Evolutionary conservation across 2,329 filamentous ascomycete genomes (phyloP), one percentile per base, ranked within the genome.

Genomic region (Cryoendolithus antarcticus): DNA sequence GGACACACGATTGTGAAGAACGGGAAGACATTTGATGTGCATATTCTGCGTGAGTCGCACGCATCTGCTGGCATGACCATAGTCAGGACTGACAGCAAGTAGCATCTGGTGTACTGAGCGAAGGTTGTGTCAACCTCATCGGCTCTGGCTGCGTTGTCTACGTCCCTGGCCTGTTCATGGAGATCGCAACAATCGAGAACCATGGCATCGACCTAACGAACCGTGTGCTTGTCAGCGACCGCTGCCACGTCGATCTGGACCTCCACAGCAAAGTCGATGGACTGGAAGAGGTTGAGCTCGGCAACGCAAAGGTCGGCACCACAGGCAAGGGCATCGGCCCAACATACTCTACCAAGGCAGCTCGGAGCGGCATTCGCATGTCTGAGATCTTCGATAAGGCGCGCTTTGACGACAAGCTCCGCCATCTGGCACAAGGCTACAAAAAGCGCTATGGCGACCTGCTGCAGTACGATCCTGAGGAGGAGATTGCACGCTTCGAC

Each of bases 21-120:
- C 44, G 63, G 65, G 38, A 56, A 60, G 44, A 64, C 54, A 43
- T 72, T 66, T 55, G 71, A 70, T 60, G 73, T 75, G 47, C 74
- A 80, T 57, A 70, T 82, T 43, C 62, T 80, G 36, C 57, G 56
- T 56, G 39, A 48, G 55, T 55, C 8, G 2, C 6, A 4, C 7
- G 9, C 8, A 11, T 57, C 59, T 11, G 3, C 6, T 21, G 32
- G 12, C n/a, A 36, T 10, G 9, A 10, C 19, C n/a, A 19, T 9
- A 32, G 19, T 24, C n/a, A 12, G 42, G 4, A 21, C 28, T 29
- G 30, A 27, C 46, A 41, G 13, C 27, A 38, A 39, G 11, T 48
- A 52, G 74, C 78, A 15, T 82, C 75, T 40, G 83, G 83, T 43
- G 71, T 88, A 44, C 69, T 88, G 48, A 83, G 81, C 56, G 77